Percentiles rank a stretch among this genome's conserved stretches.
Conservation (phyloP, 352 stramenopile genomes). For the Globisporangium parvum region DNA sequence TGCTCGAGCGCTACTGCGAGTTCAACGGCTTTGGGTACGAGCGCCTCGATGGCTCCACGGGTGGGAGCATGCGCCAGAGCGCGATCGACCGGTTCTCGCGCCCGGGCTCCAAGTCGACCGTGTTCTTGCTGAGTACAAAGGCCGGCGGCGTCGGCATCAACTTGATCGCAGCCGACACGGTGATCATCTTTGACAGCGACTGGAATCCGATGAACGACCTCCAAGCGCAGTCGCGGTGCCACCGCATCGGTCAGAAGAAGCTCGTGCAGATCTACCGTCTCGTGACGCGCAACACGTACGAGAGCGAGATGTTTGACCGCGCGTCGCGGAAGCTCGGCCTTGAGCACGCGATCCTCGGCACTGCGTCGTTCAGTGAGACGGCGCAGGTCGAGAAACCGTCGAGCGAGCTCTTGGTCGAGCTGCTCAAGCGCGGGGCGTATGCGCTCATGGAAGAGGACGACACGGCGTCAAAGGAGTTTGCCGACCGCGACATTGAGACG, state of each 20-base stretch:
- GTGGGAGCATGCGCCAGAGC: slow-evolving; percentile 96
- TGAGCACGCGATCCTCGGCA: slow-evolving; percentile 97
- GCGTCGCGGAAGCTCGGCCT: slow-evolving; percentile 97
- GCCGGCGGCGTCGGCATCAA: slow-evolving; percentile 98
- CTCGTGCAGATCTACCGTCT: slow-evolving; percentile 97
- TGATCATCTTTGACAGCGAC: slow-evolving; percentile 99
- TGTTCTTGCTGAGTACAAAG: slow-evolving; percentile 96
- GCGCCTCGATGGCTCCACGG: slow-evolving; percentile 94
- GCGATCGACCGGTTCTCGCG: slow-evolving; percentile 98
- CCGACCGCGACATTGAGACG: slow-evolving; percentile 96
- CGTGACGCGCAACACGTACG: slow-evolving; percentile 98
- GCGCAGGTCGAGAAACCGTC: slow-evolving; percentile 82
- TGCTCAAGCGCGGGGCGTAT: slow-evolving; percentile 98
- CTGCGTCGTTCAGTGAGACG: slow-evolving; percentile 88
- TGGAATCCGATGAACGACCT: slow-evolving; percentile 98
- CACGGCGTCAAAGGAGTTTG: slow-evolving; percentile 92
- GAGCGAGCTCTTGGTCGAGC: slow-evolving; percentile 93
- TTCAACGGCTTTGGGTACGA: slow-evolving; percentile 88
- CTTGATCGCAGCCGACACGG: slow-evolving; percentile 96
- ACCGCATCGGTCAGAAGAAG: slow-evolving; percentile 99
- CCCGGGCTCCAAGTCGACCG: slow-evolving; percentile 91
- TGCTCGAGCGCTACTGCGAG: slow-evolving; percentile 89
- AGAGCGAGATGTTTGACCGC: slow-evolving; percentile 99
- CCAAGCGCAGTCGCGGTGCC: slow-evolving; percentile 88
- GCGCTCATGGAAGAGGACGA: slow-evolving; percentile 97